Evolutionary conservation across 208 protist species (phyloP).

Genomic region (Entamoeba nuttalli): DNA sequence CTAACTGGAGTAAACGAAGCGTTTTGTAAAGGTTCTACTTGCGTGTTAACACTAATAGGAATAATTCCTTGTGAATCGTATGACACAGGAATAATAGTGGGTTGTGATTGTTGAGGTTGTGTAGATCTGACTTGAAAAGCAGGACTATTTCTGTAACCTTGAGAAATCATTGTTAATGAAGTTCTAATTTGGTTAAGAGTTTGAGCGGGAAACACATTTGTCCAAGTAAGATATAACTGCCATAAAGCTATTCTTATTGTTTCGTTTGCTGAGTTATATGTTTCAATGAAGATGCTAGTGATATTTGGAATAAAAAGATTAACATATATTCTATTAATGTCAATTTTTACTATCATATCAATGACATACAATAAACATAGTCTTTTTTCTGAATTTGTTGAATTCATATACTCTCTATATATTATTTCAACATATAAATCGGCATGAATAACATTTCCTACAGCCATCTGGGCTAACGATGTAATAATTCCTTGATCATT

Average conservation of each 20-base stretch:
- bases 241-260: background rate
- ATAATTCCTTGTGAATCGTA: background rate
- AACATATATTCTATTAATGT: background rate
- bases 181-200: background rate
- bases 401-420: background rate
- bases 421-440: slow-evolving; percentile 1
- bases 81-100: background rate
- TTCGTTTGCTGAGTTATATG: background rate
- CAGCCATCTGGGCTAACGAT: background rate
- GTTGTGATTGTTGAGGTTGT: background rate
- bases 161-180: background rate
- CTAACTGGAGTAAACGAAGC: background rate
- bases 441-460: background rate
- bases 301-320: background rate
- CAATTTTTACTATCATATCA: background rate
- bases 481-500: background rate
- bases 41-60: background rate
- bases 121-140: background rate
- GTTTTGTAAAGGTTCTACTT: background rate
- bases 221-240: background rate
- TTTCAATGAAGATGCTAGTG: background rate
- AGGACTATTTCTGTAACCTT: background rate
- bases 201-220: background rate
- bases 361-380: background rate
- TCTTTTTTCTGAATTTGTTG: background rate